Base-by-base conservation (phyloP, 2,329 filamentous ascomycete species). In the Ascochyta rabiei region DNA sequence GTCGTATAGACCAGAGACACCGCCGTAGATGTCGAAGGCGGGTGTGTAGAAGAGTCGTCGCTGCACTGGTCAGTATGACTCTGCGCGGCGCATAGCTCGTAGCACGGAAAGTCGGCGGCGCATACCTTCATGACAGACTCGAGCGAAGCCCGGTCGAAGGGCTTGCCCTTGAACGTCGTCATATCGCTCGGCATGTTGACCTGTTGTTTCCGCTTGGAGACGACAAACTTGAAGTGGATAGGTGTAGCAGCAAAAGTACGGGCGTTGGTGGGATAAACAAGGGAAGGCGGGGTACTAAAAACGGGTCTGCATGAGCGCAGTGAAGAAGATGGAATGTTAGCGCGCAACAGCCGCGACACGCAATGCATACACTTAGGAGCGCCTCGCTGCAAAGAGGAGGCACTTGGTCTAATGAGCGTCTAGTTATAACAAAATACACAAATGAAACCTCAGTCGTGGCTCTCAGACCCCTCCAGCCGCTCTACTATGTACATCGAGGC, bases 21-120 rank as follows among this genome's bases (percentile, higher is more conserved):
- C 91, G 65, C 90, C 90, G 55, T 98, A 98, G 70, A 96, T 93
- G 49, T 98, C 95, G 77, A 97, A 98, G 50, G 92, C 88, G 48
- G 93, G 93, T 60, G 93, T 96, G 79, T 95, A 96, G 82, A 98
- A 98, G 54, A 75, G 67, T n/a, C 71, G 71, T 38, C 73, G 72
- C 69, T 74, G 60, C 37, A 30, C 6, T n/a, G 26, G 59, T 73
- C 49, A 72, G 59, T 63, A 57, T 63, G 64, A 68, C 59, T 65
- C 61, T 43, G 42, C 12, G 30, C 45, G 21, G 40, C 52, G 52
- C 52, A 54, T 26, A 23, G 26, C n/a, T 13, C 21, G 46, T 13
- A 13, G 37, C 26, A 21, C 19, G 18, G 35, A 24, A 47, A n/a
- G 49, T n/a, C 13, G 93, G 24, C 40, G 76, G 24, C 41, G 76